These are phyloP conservation scores for Phytophthora sojae DNA, from an alignment of 352 stramenopile species.

Conservation along the genomic window DNA sequence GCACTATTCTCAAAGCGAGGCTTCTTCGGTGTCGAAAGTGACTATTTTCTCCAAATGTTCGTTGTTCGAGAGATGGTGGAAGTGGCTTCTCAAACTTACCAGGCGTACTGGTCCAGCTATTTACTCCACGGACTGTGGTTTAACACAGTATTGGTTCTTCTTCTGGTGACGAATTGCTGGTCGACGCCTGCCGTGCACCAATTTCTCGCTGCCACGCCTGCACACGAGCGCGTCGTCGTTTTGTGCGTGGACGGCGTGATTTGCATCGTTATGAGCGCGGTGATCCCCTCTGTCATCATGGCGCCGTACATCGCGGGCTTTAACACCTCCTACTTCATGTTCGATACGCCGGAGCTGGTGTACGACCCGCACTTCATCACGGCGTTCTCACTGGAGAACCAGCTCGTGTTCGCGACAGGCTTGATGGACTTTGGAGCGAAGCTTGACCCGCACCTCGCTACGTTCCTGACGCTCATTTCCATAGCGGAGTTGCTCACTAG, in stretches of 20 bases:
- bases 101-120: conserved; percentile 23
- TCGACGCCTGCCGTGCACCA: conserved; percentile 55
- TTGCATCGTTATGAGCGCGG: conserved; percentile 2
- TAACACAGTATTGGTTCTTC: conserved; percentile 22
- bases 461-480: not conserved
- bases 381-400: not conserved
- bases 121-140: conserved; percentile 21
- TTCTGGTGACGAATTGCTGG: conserved; percentile 52
- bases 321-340: not conserved
- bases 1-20: not conserved
- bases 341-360: not conserved
- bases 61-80: conserved; percentile 16
- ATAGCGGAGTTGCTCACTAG: not conserved
- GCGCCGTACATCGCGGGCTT: not conserved
- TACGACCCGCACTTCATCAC: conserved; percentile 5
- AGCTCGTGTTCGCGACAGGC: not conserved
- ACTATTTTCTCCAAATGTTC: conserved; percentile 24
- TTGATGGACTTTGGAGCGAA: conserved; percentile 3
- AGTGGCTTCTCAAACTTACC: conserved; percentile 10
- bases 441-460: not conserved
- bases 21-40: conserved; percentile 9
- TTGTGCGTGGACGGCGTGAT: not conserved
- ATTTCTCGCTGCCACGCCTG: conserved; percentile 19
- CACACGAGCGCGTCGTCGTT: not conserved
- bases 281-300: not conserved